A percentile compares a stretch with the other conserved stretches of the same genome.
Evolutionary conservation across 257 asterid genomes (phyloP).

Genomic region (Echium plantagineum): DNA sequence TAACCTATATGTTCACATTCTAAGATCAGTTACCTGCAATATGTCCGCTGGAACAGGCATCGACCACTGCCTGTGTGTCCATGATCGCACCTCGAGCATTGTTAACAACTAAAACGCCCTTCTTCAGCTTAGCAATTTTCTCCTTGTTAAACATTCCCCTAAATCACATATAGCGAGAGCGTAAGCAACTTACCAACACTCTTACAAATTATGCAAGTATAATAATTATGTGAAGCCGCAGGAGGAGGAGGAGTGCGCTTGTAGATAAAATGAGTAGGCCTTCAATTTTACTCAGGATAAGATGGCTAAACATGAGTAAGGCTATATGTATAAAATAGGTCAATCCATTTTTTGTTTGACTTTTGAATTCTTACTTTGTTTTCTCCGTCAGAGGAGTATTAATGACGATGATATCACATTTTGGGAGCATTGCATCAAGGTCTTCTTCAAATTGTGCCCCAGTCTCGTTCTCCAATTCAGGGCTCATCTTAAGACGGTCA

Average conservation of each 20-base stretch:
- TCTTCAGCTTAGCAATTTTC: slow-evolving; percentile 74
- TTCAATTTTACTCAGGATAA: too few relatives aligned
- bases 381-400: slow-evolving; percentile 90
- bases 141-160: slow-evolving; percentile 89
- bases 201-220: not conserved
- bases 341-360: too few relatives aligned
- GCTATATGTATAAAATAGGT: too few relatives aligned
- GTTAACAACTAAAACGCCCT: slow-evolving; percentile 88
- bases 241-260: too few relatives aligned
- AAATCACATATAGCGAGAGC: slow-evolving; percentile 1
- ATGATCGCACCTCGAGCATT: slow-evolving; percentile 97
- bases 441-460: slow-evolving; percentile 90
- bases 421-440: slow-evolving; percentile 82
- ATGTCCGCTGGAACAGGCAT: slow-evolving; percentile 90
- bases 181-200: not conserved
- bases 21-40: slow-evolving; percentile 53
- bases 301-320: too few relatives aligned
- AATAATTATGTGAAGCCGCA: too few relatives aligned
- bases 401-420: slow-evolving; percentile 82
- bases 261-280: too few relatives aligned
- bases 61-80: slow-evolving; percentile 97
- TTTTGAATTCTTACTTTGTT: slow-evolving; percentile 42
- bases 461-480: slow-evolving; percentile 57
- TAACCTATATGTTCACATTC: not conserved
- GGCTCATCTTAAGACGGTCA: slow-evolving; percentile 73